A percentile compares a stretch with the other conserved stretches of the same genome.
phyloP scores from a whole-genome alignment of 2,329 filamentous ascomycete genomes.

The Talaromyces atroroseus region DNA sequence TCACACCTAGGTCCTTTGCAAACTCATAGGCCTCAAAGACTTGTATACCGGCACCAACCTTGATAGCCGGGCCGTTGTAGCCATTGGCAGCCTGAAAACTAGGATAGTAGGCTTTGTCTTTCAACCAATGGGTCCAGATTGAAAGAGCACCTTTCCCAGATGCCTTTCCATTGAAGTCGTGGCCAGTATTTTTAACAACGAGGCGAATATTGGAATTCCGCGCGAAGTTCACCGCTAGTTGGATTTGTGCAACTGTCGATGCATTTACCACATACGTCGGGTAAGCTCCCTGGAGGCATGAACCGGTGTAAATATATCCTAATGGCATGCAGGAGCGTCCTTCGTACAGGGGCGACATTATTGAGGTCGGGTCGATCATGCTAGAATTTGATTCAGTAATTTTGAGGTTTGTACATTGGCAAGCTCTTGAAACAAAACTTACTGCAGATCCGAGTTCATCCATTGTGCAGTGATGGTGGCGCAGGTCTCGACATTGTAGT shows the following conservation, averaged over 20 bases:
- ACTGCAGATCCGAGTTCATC: not conserved
- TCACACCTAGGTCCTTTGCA: conserved; percentile 42
- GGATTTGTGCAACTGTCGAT: conserved; percentile 11
- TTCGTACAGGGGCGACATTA: conserved; percentile 29
- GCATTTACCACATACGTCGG: conserved; percentile 33
- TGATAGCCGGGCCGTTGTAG: conserved; percentile 28
- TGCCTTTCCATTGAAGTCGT: conserved; percentile 34
- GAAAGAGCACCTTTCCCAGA: conserved; percentile 49
- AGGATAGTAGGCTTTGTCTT: conserved; percentile 25
- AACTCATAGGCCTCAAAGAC: not conserved
- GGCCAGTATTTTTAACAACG: conserved; percentile 7
- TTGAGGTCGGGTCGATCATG: conserved; percentile 22
- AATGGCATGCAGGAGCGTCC: conserved; percentile 29
- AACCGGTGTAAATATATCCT: conserved; percentile 14
- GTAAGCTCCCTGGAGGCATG: conserved; percentile 27
- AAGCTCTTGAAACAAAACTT: not conserved
- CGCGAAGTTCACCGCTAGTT: conserved; percentile 10
- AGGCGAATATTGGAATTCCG: conserved; percentile 2
- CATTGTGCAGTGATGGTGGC: not conserved
- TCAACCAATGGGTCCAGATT: conserved; percentile 22
- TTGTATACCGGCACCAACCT: conserved; percentile 2
- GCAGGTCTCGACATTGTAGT: not conserved
- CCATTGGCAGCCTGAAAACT: conserved; percentile 26
- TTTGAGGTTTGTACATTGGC: not conserved
- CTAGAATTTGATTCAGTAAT: not conserved